Evolutionary conservation across 2,329 filamentous ascomycete genomes (phyloP), one percentile per base, ranked within the genome.

Genomic region (Dendrostoma leiphaemia): DNA sequence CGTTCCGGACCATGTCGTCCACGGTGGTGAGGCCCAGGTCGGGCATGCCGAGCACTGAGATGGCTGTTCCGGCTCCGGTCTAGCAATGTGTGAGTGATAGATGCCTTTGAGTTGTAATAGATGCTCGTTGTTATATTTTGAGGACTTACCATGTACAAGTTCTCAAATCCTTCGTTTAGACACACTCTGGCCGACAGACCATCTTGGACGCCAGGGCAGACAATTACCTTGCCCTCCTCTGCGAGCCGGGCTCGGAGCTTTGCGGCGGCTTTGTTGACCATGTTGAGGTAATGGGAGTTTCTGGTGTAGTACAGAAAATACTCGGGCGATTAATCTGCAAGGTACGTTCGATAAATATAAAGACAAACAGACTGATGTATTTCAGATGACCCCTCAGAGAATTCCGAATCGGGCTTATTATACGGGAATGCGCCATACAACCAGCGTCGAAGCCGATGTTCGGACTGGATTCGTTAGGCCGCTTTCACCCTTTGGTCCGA

Each of bases 151-250:
- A 89, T 88, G 71, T 89, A 89, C 35, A 88, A 65, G 53, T 75
- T 79, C 44, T 86, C 79, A 56, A 86, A 87, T 5, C 84, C 84
- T n/a, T 81, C 73, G 38, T 76, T 71, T 21, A 86, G 72, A 1
- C 84, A 84, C 53, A 89, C 79, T 1, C 85, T 74, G 0, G 85
- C 84, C 2, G 82, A 83, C 51, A 87, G 77, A 12, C 85, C 85
- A 72, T 89, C 85, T 63, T 87, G 87, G 2, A 89, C 84, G 29
- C 85, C 85, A 0, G 84, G 85, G 48, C 80, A 83, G 3, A 86
- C 75, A 35, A 88, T 62, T 41, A 79, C 69, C 45, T 72, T 68
- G 28, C 69, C 63, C 13, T 67, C 61, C 17, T 74, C 68, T 1
- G 65, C 62, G 13, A 79, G 63, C 48, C 72, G 69, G 41, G 70